phyloP scores from a whole-genome alignment of 2,329 filamentous ascomycete genomes.

The Xylariaceae sp. region DNA sequence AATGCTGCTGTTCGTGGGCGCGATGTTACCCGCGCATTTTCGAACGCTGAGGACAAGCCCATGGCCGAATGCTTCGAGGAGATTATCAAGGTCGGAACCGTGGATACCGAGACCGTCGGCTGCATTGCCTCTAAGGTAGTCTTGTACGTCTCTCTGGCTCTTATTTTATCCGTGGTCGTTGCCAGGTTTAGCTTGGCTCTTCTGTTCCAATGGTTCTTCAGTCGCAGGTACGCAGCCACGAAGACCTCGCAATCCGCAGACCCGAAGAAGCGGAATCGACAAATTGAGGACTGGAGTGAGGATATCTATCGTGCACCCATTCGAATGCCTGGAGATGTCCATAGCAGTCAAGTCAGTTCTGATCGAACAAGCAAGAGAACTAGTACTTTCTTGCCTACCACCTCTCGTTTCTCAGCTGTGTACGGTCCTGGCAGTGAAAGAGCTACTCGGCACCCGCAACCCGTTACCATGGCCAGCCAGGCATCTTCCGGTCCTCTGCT shows the following conservation, averaged over 20 bases:
- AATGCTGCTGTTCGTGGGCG: constrained; percentile 68
- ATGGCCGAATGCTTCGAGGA: constrained; percentile 84
- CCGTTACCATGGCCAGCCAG: constrained; percentile 95
- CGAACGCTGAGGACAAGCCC: constrained; percentile 70
- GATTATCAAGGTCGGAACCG: constrained; percentile 90
- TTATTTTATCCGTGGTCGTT: constrained; percentile 84
- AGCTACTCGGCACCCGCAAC: constrained; percentile 45
- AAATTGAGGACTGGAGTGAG: constrained; percentile 97
- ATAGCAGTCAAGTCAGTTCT: constrained; percentile 55
- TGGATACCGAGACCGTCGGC: constrained; percentile 92
- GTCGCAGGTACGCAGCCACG: constrained; percentile 73
- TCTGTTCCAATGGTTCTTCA: constrained; percentile 94
- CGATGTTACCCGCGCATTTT: constrained; percentile 85
- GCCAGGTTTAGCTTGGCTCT: constrained; percentile 85
- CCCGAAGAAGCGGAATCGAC: constrained; percentile 76
- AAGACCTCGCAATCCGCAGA: constrained; percentile 81
- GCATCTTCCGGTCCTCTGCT: constrained; percentile 67
- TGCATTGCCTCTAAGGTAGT: constrained; percentile 98
- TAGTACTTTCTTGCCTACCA: constrained; percentile 83
- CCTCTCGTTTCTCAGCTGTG: constrained; percentile 88
- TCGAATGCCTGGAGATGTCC: constrained; percentile 69
- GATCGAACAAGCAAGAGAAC: constrained; percentile 74
- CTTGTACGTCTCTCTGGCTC: constrained; percentile 83
- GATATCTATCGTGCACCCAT: constrained; percentile 93
- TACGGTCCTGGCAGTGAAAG: constrained; percentile 64